Evolutionary conservation across 2,329 filamentous ascomycete species (phyloP).

Genomic region (Paecilomyces variotii): DNA sequence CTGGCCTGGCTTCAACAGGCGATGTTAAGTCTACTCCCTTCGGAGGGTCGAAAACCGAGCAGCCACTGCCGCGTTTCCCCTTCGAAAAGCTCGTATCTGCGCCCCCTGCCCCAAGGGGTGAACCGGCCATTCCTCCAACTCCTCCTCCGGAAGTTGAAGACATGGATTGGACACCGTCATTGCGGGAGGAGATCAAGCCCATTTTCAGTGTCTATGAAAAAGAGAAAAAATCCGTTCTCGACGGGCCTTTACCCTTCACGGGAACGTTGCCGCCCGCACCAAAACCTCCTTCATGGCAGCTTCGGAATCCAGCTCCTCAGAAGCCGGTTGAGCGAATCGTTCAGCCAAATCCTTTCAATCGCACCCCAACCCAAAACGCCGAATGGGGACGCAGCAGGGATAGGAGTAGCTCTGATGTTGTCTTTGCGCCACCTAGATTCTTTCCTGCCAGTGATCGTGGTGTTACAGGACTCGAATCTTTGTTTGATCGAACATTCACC

Average conservation of each 20-base stretch:
- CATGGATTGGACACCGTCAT: constrained; percentile 46
- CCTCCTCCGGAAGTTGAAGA: constrained; percentile 34
- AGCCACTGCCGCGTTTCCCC: constrained; percentile 26
- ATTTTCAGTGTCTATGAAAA: constrained; percentile 22
- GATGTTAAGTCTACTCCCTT: constrained; percentile 8
- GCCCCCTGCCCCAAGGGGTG: constrained; percentile 12
- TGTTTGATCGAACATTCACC: constrained; percentile 40
- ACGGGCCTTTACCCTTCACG: constrained; percentile 35
- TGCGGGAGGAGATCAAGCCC: constrained; percentile 26
- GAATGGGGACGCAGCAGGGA: constrained; percentile 1
- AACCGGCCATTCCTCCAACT: constrained; percentile 24
- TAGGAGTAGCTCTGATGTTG: constrained; percentile 13
- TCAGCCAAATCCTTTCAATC: constrained; percentile 31
- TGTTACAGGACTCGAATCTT: constrained; percentile 37
- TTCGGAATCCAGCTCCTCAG: constrained; percentile 24
- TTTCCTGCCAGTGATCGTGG: constrained; percentile 35
- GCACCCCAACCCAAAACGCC: constrained; percentile 18
- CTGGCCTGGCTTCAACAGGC: constrained; percentile 10
- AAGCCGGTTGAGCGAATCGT: constrained; percentile 29
- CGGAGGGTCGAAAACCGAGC: constrained; percentile 8
- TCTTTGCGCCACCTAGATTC: constrained; percentile 39
- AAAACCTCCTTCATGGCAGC: constrained; percentile 31
- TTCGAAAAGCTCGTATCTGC: constrained; percentile 31
- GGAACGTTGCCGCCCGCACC: constrained; percentile 35
- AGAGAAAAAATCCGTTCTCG: constrained; percentile 19